Base-by-base conservation (phyloP, 768 basidiomycete genomes). In the Pleurotus giganteus region DNA sequence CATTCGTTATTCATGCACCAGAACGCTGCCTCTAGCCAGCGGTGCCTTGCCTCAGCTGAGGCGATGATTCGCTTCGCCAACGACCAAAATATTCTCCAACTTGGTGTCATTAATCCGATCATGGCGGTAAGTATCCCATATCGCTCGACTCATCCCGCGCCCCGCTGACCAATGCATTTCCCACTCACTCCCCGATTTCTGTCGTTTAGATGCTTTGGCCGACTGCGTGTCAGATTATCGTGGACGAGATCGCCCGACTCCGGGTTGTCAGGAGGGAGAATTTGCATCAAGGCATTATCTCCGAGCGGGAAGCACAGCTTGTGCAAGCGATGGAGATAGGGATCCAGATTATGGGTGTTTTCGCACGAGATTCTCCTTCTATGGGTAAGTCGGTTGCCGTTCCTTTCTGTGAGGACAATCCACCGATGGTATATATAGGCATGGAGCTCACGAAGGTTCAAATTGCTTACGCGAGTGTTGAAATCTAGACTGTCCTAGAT, bases 51-150 rank as follows among this genome's bases (percentile, higher is more conserved):
- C 3, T 55, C 58, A 23, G 29, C 58, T 2, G 31, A 56, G 15
- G 32, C 29, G 6, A 72, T 80, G 62, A 68, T 79, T 23, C 61
- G 65, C 44, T 71, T 71, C 53, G 73, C 42, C 7, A n/a, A 44
- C 28, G 24, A 49, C 12, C 24, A n/a, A n/a, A n/a, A 72, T 54
- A 63, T 75, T 15, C 69, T 67, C 28, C 72, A 74, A 42, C 52
- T 76, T 8, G 73, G 73, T 1, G 64, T 68, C 56, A 65, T 80
- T 26, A 79, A 76, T 63, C 76, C 80, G 11, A 77, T 82, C 29
- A 74, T 80, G 72, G 77, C 75, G 19, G 80, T 81, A 65, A 64
- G 79, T 73, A 21, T 2, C 43, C 41, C 42, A n/a, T n/a, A n/a
- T n/a, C n/a, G n/a, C n/a, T n/a, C n/a, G n/a, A n/a, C n/a, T n/a